Percentiles rank a stretch among this genome's conserved stretches.
phyloP scores from a whole-genome alignment of 2,329 filamentous ascomycete species.

The Aspergillus oerlinghausenensis region DNA sequence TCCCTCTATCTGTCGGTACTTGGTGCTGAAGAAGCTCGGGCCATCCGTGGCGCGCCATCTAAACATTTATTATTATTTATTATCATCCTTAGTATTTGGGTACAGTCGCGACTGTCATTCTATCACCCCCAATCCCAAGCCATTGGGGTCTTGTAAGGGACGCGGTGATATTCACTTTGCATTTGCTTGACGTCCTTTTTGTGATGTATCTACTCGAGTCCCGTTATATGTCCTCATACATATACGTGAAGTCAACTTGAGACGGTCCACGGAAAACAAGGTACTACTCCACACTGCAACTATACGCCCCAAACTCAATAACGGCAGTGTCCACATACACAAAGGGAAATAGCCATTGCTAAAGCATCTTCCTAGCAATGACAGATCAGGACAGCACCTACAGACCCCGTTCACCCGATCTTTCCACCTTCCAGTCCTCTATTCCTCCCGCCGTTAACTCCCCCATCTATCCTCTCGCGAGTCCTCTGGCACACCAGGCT shows the following conservation, averaged over 20 bases:
- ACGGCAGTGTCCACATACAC: background rate
- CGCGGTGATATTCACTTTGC: background rate
- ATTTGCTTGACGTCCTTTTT: background rate
- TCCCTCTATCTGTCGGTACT: background rate
- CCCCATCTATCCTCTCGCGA: slow-evolving; percentile 28
- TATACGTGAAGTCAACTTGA: background rate
- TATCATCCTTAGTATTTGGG: background rate
- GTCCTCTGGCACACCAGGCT: slow-evolving; percentile 33
- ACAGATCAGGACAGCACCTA: slow-evolving; percentile 43
- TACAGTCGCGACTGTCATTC: background rate
- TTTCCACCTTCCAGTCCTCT: slow-evolving; percentile 46
- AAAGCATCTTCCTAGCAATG: slow-evolving; percentile 31
- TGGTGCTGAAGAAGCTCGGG: slow-evolving; percentile 8
- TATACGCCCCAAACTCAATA: background rate
- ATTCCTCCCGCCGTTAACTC: slow-evolving; percentile 32
- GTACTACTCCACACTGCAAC: background rate
- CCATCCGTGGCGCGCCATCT: slow-evolving; percentile 14
- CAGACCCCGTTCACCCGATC: slow-evolving; percentile 47
- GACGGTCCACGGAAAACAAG: background rate
- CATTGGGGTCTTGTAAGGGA: background rate
- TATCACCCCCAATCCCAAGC: background rate
- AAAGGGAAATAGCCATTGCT: slow-evolving; percentile 10
- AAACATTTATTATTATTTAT: background rate
- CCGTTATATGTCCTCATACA: background rate
- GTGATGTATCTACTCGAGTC: background rate